These are phyloP conservation scores for Agrocybe praecox DNA, from an alignment of 768 basidiomycete genomes.

Conservation along the genomic window DNA sequence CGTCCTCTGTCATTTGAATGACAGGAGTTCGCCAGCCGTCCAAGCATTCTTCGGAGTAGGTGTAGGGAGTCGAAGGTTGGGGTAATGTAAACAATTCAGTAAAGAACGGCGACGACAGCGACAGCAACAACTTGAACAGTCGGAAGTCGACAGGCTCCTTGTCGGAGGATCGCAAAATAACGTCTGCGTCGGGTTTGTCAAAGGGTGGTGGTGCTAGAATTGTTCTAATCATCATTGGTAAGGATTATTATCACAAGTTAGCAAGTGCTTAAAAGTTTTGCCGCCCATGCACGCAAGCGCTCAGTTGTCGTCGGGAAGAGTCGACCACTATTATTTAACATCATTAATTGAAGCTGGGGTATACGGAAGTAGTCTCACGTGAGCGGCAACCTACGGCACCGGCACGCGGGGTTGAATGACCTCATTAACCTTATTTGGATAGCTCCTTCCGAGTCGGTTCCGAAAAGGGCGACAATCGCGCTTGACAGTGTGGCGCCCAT, in stretches of 20 bases:
- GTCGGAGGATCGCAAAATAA: conserved; percentile 59
- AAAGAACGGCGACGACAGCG: conserved; percentile 61
- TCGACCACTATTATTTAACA: too few relatives aligned
- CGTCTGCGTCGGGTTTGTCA: conserved; percentile 49
- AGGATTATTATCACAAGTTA: not conserved
- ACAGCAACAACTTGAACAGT: conserved; percentile 55
- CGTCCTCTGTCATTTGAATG: conserved; percentile 51
- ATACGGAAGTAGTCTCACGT: too few relatives aligned
- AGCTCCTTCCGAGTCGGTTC: not conserved
- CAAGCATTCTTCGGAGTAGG: conserved; percentile 23
- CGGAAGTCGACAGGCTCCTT: conserved; percentile 46
- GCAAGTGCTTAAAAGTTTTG: not conserved
- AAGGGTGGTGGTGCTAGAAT: conserved; percentile 39
- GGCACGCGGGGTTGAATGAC: not conserved
- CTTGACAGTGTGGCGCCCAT: not conserved
- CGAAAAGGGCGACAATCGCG: not conserved
- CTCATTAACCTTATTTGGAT: not conserved
- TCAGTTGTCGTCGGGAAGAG: not conserved
- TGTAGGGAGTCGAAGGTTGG: conserved; percentile 31
- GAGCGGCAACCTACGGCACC: not conserved
- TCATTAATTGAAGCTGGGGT: too few relatives aligned
- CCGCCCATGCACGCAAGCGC: not conserved
- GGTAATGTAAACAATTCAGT: conserved; percentile 57
- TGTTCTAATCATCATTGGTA: conserved; percentile 14
- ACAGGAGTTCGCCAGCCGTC: conserved; percentile 38